phyloP scores from a whole-genome alignment of 192 early-diverging fungal genomes.

The Lunasporangiospora selenospora region DNA sequence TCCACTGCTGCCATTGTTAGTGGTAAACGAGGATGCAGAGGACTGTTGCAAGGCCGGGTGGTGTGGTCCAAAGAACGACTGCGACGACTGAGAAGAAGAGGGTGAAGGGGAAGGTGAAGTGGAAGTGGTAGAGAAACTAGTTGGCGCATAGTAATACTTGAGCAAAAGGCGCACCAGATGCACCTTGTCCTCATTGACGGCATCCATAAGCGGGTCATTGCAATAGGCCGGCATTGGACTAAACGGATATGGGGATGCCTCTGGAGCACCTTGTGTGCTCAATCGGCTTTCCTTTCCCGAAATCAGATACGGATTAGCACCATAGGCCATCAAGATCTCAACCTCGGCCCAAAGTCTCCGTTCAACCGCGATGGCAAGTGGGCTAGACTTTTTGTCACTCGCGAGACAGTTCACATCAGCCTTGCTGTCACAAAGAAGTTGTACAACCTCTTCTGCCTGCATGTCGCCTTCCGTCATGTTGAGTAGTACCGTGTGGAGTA shows the following conservation, averaged over 20 bases:
- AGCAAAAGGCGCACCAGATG: slow-evolving; percentile 39
- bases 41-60: slow-evolving; percentile 31
- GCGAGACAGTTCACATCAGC: slow-evolving; percentile 41
- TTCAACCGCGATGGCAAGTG: slow-evolving; percentile 37
- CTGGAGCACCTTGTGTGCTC: slow-evolving; percentile 20
- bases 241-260: too few relatives aligned
- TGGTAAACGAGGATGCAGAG: slow-evolving; percentile 33
- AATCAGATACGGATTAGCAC: slow-evolving; percentile 45
- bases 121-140: slow-evolving; percentile 37
- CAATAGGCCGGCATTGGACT: slow-evolving; percentile 11
- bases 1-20: slow-evolving; percentile 43
- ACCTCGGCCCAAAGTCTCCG: slow-evolving; percentile 45
- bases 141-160: slow-evolving; percentile 43
- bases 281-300: slow-evolving; percentile 35
- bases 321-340: slow-evolving; percentile 47
- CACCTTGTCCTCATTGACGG: slow-evolving; percentile 46
- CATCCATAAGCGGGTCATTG: slow-evolving; percentile 39
- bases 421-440: slow-evolving; percentile 40
- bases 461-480: slow-evolving; percentile 47
- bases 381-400: slow-evolving; percentile 41
- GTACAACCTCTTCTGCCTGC: slow-evolving; percentile 44
- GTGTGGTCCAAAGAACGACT: slow-evolving; percentile 46
- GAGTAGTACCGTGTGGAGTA: slow-evolving; percentile 33
- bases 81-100: slow-evolving; percentile 41
- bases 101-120: slow-evolving; percentile 45